Evolutionary conservation across 768 basidiomycete species (phyloP).

Genomic region (Leccinum obscurum): DNA sequence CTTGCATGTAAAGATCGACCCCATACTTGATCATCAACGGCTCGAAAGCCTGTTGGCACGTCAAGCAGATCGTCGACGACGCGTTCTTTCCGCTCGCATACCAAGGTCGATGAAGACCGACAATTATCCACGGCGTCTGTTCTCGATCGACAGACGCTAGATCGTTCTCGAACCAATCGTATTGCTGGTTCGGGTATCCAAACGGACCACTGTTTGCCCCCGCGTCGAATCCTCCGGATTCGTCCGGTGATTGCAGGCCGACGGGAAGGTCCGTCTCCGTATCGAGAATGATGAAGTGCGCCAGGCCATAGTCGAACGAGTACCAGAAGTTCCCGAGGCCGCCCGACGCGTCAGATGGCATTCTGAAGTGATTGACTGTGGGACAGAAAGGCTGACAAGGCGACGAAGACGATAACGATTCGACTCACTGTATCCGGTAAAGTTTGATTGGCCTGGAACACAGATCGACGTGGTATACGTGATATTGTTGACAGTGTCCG

Average conservation of each 20-base stretch:
- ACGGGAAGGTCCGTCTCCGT: conserved; percentile 27
- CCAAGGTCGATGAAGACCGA: conserved; percentile 33
- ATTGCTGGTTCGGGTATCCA: conserved; percentile 30
- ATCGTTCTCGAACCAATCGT: conserved; percentile 28
- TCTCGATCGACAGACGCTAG: conserved; percentile 24
- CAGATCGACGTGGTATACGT: conserved; percentile 30
- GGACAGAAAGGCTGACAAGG: neutral
- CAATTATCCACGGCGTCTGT: conserved; percentile 29
- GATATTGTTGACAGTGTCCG: conserved; percentile 23
- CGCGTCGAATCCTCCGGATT: conserved; percentile 17
- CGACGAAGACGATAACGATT: neutral
- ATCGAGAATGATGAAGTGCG: conserved; percentile 27
- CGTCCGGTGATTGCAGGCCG: conserved; percentile 28
- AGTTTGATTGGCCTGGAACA: conserved; percentile 26
- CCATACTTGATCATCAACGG: conserved; percentile 34
- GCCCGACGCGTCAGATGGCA: conserved; percentile 29
- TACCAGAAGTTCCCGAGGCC: conserved; percentile 33
- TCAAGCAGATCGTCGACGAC: conserved; percentile 13
- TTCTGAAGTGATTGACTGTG: conserved; percentile 29
- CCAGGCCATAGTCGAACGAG: conserved; percentile 32
- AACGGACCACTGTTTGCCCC: conserved; percentile 28
- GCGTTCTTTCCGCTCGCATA: conserved; percentile 16
- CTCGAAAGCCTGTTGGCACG: conserved; percentile 30
- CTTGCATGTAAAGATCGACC: conserved; percentile 32
- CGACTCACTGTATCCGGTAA: conserved; percentile 31